Evolutionary conservation across 768 basidiomycete genomes (phyloP).

Genomic region (Artomyces pyxidatus): DNA sequence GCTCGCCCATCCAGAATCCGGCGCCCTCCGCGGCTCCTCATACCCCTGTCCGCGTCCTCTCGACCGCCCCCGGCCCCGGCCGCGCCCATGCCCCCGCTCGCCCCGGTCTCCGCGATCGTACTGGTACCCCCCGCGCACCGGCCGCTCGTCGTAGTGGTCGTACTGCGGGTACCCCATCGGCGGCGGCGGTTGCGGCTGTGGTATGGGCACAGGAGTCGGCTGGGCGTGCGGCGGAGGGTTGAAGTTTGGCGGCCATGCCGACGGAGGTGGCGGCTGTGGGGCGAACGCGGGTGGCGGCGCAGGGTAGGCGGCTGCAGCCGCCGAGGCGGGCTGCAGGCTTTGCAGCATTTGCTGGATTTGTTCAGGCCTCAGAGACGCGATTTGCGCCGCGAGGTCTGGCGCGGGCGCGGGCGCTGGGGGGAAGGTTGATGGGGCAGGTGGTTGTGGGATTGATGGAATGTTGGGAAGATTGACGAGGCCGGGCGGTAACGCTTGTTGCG

Average conservation of each 20-base stretch:
- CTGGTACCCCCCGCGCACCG: not conserved
- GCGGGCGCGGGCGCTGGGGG: constrained; percentile 21
- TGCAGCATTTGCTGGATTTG: constrained; percentile 65
- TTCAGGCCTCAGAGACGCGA: constrained; percentile 67
- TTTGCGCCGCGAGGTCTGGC: constrained; percentile 56
- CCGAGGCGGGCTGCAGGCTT: constrained; percentile 30
- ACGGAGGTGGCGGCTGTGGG: not conserved
- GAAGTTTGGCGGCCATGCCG: not conserved
- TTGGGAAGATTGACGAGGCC: not conserved
- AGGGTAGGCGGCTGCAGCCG: not conserved
- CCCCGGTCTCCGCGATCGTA: not conserved
- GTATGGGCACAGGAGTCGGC: too few relatives aligned
- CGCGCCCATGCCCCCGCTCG: constrained; percentile 1
- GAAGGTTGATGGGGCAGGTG: constrained; percentile 15
- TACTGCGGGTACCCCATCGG: not conserved
- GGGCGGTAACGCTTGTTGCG: too few relatives aligned
- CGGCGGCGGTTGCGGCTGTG: not conserved
- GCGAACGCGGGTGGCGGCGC: not conserved
- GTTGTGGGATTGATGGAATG: constrained; percentile 2
- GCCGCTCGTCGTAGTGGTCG: not conserved
- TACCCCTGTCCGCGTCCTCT: not conserved
- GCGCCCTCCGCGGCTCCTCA: not conserved
- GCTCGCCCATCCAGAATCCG: not conserved
- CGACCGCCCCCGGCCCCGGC: not conserved
- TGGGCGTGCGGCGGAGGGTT: not conserved